These are phyloP conservation scores for Perkinsela sp. DNA, from an alignment of 208 protist genomes.

Conservation along the genomic window DNA sequence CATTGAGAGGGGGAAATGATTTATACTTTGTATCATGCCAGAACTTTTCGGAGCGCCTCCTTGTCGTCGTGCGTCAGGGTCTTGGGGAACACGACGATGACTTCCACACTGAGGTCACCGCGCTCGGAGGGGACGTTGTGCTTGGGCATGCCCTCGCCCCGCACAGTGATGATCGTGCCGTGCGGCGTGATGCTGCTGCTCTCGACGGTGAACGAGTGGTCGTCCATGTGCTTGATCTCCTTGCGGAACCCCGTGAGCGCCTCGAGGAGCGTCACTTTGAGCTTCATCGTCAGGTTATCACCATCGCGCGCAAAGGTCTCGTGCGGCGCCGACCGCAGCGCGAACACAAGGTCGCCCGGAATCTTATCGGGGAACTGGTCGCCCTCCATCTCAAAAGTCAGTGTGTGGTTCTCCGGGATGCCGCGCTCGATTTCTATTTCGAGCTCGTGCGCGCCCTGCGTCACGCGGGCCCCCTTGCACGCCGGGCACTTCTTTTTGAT, in stretches of 20 bases:
- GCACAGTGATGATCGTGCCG: conserved; percentile 22
- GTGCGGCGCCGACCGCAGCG: conserved; percentile 18
- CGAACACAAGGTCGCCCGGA: conserved; percentile 41
- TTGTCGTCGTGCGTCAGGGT: conserved; percentile 17
- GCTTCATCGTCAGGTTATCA: conserved; percentile 39
- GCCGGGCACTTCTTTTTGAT: conserved; percentile 25
- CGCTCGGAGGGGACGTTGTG: conserved; percentile 37
- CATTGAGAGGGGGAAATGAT: no score
- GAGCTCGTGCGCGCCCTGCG: conserved; percentile 11
- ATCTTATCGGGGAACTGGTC: conserved; percentile 34
- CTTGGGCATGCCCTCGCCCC: conserved; percentile 67
- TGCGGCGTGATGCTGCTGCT: conserved; percentile 18
- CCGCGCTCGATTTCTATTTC: conserved; percentile 32
- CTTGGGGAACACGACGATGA: conserved; percentile 37
- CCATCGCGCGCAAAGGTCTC: conserved; percentile 35
- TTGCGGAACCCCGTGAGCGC: conserved; percentile 59
- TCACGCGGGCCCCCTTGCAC: conserved; percentile 37
- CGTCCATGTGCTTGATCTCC: conserved; percentile 50
- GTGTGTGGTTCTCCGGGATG: conserved; percentile 18
- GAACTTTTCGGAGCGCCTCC: conserved; percentile 9
- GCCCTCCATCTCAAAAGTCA: conserved; percentile 53
- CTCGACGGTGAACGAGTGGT: conserved; percentile 12
- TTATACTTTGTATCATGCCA: no score
- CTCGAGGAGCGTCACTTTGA: conserved; percentile 44
- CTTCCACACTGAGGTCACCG: conserved; percentile 55